Evolutionary conservation across 2,329 filamentous ascomycete genomes (phyloP).

Genomic region (Pyrenophora tritici-repentis): DNA sequence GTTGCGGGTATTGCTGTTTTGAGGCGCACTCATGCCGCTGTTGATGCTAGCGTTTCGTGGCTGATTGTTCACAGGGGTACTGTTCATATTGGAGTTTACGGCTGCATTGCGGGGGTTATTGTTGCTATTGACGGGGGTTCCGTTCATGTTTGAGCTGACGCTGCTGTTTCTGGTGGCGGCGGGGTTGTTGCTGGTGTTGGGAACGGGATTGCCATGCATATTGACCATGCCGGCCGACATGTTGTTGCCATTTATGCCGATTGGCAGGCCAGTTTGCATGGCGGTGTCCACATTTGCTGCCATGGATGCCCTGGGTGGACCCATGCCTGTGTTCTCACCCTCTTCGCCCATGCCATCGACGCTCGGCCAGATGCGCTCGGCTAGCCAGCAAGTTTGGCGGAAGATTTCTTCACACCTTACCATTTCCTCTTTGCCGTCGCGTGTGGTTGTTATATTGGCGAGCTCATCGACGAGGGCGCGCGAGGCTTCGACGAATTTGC

Average conservation of each 20-base stretch:
- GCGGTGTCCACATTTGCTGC: constrained; percentile 25
- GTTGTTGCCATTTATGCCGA: constrained; percentile 14
- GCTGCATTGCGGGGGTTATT: background rate
- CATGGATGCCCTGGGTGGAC: constrained; percentile 23
- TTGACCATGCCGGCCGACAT: constrained; percentile 14
- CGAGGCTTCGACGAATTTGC: constrained; percentile 57
- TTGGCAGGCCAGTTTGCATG: constrained; percentile 17
- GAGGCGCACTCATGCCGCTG: too few species aligned
- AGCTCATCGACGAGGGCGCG: constrained; percentile 56
- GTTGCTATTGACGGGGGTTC: background rate
- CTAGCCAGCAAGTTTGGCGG: constrained; percentile 55
- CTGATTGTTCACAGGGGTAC: too few species aligned
- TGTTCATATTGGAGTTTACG: too few species aligned
- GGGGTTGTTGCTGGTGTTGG: constrained; percentile 14
- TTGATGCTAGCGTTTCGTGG: too few species aligned
- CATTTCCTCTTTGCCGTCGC: constrained; percentile 56
- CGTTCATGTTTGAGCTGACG: constrained; percentile 14
- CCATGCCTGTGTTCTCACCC: constrained; percentile 41
- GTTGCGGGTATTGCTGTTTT: too few species aligned
- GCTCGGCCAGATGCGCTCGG: constrained; percentile 56
- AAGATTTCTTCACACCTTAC: constrained; percentile 54
- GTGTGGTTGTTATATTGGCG: constrained; percentile 53
- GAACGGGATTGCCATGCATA: constrained; percentile 10
- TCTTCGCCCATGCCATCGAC: constrained; percentile 57
- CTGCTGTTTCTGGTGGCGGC: constrained; percentile 15